Base-by-base conservation (phyloP, 371 early-diverging fungal genomes). In the Mortierella sp. region DNA sequence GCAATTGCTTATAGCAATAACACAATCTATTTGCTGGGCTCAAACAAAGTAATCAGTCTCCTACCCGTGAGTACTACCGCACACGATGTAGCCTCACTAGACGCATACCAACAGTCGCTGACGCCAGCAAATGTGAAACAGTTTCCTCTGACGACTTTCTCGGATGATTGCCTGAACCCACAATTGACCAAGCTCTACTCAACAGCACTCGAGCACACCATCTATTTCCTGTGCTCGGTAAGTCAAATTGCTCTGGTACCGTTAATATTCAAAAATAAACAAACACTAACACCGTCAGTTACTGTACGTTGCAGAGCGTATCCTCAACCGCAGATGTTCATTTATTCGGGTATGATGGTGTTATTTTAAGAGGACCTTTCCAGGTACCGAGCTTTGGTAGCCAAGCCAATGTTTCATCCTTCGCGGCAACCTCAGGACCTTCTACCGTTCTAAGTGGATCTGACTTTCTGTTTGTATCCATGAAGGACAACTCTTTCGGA, bases 181-280 rank as follows among this genome's bases (percentile, higher is more conserved):
- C 49, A 28, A 24, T 40, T 26, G 22, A n/a, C 32, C n/a, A 58
- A 16, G 26, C 60, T 71, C 24, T 47, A 64, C 39, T 28, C 59
- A 12, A 51, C 71, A 0, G 60, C 51, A 0, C 14, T 58, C 22
- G 60, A 37, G 10, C 10, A 39, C 16, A 49, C 11, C 3, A 8
- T 71, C 16, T 64, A 64, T 24, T 24, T 64, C 20, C 49, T 71
- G 16, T 71, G 71, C 51, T 12, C 64, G 11, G 71, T 71, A 71
- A 54, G 69, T 61, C n/a, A 14, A 9, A 30, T 18, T 55, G 26
- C n/a, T 6, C 4, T 26, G 24, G 9, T 52, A 52, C 18, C 10
- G 22, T 52, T 9, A n/a, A 26, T 28, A 10, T 55, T 11, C 12
- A 11, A 10, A 24, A 12, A 3, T 26, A 8, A 55, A 11, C 24